Conservation (phyloP, 805 yeast genomes). For the Metschnikowia corniflorae region DNA sequence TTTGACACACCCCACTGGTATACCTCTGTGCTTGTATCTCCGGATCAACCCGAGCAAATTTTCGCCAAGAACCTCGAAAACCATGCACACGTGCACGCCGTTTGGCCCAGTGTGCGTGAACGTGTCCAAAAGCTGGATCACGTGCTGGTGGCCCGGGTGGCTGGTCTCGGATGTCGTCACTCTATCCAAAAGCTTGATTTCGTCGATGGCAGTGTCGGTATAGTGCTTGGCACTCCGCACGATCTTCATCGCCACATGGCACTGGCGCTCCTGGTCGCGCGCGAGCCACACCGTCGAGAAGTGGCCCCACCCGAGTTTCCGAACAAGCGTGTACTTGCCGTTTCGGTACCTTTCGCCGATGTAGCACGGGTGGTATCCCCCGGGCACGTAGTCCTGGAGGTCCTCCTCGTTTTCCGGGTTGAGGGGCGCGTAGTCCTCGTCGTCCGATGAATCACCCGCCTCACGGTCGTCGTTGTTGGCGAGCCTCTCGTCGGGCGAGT, state of each 20-base stretch:
- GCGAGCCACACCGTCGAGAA: constrained; percentile 73
- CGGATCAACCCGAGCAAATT: constrained; percentile 49
- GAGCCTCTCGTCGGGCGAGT: not conserved
- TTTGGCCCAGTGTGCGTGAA: constrained; percentile 58
- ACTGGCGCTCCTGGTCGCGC: constrained; percentile 44
- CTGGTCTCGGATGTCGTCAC: constrained; percentile 49
- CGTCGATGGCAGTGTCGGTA: constrained; percentile 64
- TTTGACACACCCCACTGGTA: constrained; percentile 52
- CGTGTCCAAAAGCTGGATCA: constrained; percentile 53
- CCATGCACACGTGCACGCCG: constrained; percentile 65
- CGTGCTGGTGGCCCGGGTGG: constrained; percentile 44
- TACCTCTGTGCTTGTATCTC: constrained; percentile 39
- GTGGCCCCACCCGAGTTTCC: constrained; percentile 71
- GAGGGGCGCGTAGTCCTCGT: constrained; percentile 17
- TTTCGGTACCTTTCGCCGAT: constrained; percentile 53
- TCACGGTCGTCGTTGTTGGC: constrained; percentile 4
- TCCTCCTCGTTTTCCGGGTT: constrained; percentile 45
- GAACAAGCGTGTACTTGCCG: constrained; percentile 34
- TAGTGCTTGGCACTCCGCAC: constrained; percentile 53
- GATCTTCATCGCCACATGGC: constrained; percentile 65
- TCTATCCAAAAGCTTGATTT: constrained; percentile 62
- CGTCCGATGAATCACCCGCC: constrained; percentile 22
- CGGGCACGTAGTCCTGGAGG: constrained; percentile 49
- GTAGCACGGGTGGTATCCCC: constrained; percentile 64
- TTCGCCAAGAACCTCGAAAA: constrained; percentile 62